phyloP scores from a whole-genome alignment of 1,284 basidiomycete genomes.

The Neolentinus lepideus region DNA sequence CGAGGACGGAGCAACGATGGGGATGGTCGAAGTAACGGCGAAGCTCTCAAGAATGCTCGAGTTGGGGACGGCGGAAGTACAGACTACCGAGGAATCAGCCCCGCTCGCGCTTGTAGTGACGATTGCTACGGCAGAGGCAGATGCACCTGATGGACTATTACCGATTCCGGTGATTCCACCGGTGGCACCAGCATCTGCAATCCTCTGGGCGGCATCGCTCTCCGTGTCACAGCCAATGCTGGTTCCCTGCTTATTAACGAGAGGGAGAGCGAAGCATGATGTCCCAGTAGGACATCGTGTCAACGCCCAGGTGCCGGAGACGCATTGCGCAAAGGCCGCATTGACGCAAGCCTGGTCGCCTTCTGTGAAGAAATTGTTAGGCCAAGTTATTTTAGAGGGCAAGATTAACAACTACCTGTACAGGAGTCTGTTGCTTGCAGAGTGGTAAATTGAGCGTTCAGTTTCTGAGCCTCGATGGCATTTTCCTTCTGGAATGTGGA shows the following conservation, averaged over 20 bases:
- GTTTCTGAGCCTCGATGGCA: slow-evolving; percentile 40
- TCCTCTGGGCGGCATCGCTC: slow-evolving; percentile 32
- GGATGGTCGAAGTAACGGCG: not conserved
- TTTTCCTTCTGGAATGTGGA: slow-evolving; percentile 30
- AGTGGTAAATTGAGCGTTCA: slow-evolving; percentile 39
- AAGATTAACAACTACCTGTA: slow-evolving; percentile 20
- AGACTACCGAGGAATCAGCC: not conserved
- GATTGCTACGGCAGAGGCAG: not conserved
- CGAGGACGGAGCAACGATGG: not conserved
- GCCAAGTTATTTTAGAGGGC: not conserved
- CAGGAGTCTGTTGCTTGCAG: slow-evolving; percentile 33
- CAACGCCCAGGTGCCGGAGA: slow-evolving; percentile 25
- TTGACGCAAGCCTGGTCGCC: slow-evolving; percentile 38
- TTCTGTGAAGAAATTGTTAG: slow-evolving; percentile 16
- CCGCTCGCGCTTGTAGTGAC: not conserved
- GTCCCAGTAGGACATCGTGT: slow-evolving; percentile 34
- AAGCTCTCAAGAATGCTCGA: not conserved
- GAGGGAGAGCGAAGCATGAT: not conserved
- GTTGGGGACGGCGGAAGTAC: not conserved
- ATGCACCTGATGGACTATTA: not conserved
- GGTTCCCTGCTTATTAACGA: slow-evolving; percentile 3
- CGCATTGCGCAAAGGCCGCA: slow-evolving; percentile 30
- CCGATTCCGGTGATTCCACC: slow-evolving; percentile 33
- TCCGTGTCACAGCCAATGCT: slow-evolving; percentile 37
- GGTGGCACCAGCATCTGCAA: slow-evolving; percentile 36